These are phyloP conservation scores for Hordeum vulgare DNA, from an alignment of 176 grass and related monocot species.

Conservation along the genomic window MorexV3_pseudomolecules_assembly NC_058520.1:154707910-154708409, in stretches of 20 bases:
- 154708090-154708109: conserved; percentile 5
- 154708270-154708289: neutral
- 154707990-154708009: conserved; percentile 53
- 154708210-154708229: neutral
- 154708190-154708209: neutral
- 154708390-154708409: neutral
- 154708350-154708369: conserved; percentile 26
- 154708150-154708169: neutral
- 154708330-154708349: neutral
- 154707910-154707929: conserved; percentile 63
- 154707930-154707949: conserved; percentile 75
- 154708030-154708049: conserved; percentile 41
- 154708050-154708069: conserved; percentile 23
- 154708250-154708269: neutral
- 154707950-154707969: conserved; percentile 60
- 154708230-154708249: neutral
- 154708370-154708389: neutral
- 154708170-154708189: conserved; percentile 9
- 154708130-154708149: conserved; percentile 18
- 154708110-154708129: conserved; percentile 11
- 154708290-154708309: neutral
- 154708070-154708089: conserved; percentile 19
- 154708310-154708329: neutral
- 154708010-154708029: conserved; percentile 59
- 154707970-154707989: conserved; percentile 63